phyloP scores from a whole-genome alignment of 2,329 filamentous ascomycete genomes.

The Trichoderma koningii region DNA sequence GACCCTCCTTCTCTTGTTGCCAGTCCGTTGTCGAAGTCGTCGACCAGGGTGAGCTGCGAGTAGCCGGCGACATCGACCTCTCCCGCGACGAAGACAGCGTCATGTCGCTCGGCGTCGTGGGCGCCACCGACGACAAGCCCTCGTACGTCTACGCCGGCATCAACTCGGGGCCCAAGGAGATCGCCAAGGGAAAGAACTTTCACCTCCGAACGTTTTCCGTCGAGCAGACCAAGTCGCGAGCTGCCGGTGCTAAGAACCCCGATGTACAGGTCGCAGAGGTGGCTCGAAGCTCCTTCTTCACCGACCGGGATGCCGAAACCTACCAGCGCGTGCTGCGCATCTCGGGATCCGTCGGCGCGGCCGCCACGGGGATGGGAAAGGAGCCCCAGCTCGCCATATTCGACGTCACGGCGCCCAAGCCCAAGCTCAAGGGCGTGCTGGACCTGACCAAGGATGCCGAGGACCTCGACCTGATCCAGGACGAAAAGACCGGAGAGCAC shows the following conservation, averaged over 20 bases:
- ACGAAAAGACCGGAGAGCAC: constrained; percentile 59
- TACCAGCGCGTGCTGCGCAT: constrained; percentile 64
- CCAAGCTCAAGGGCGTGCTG: constrained; percentile 52
- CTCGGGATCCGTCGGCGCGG: constrained; percentile 69
- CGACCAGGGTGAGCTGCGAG: constrained; percentile 61
- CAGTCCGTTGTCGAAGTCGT: constrained; percentile 74
- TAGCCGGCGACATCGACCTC: constrained; percentile 73
- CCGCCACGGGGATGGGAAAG: constrained; percentile 75
- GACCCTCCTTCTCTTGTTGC: neutral
- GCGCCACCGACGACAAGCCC: constrained; percentile 58
- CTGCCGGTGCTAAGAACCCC: constrained; percentile 36
- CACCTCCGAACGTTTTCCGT: constrained; percentile 80
- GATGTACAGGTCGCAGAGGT: constrained; percentile 52
- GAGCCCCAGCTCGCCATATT: constrained; percentile 81
- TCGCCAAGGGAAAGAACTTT: constrained; percentile 75
- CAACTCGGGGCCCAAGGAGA: constrained; percentile 74
- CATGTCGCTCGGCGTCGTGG: constrained; percentile 70
- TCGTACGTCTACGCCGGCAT: constrained; percentile 71
- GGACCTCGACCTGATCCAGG: constrained; percentile 67
- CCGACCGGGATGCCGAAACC: constrained; percentile 50
- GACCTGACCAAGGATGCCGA: constrained; percentile 60
- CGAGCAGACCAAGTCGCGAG: constrained; percentile 42
- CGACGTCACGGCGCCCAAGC: constrained; percentile 54
- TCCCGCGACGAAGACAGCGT: constrained; percentile 87
- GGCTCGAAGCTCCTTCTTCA: constrained; percentile 56